Conservation (phyloP, 257 asterid species). For the Solanum peruvianum region DNA sequence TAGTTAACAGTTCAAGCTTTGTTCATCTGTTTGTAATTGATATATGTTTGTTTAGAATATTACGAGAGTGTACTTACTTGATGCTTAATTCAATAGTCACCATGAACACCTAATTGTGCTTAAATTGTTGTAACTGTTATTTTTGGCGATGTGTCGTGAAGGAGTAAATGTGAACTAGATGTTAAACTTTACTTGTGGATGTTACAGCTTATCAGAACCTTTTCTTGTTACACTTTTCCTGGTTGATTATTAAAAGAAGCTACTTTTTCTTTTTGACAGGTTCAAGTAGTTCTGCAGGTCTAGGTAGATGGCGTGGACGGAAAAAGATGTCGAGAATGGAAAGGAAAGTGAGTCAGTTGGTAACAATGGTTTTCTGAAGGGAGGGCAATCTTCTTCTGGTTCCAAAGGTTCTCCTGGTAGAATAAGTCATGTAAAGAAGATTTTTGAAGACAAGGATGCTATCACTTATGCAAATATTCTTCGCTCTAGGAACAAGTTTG, state of each 20-base stretch:
- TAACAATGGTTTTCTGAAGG: slow-evolving; percentile 29
- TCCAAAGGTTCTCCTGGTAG: slow-evolving; percentile 25
- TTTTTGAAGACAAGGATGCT: slow-evolving; percentile 55
- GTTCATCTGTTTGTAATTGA: background rate
- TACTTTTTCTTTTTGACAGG: background rate
- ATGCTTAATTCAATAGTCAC: background rate
- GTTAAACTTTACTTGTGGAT: background rate
- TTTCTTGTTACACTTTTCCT: background rate
- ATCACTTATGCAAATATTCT: slow-evolving; percentile 80
- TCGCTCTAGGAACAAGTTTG: slow-evolving; percentile 84
- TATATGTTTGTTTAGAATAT: background rate
- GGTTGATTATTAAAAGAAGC: background rate
- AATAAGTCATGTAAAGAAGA: slow-evolving; percentile 32
- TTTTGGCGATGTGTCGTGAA: background rate
- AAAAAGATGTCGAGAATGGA: slow-evolving; percentile 36
- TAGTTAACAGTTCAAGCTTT: background rate
- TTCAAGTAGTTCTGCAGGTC: slow-evolving; percentile 13
- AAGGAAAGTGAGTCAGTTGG: slow-evolving; percentile 24
- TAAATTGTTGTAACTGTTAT: background rate
- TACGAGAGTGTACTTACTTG: background rate
- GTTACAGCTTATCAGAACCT: background rate
- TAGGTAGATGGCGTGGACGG: slow-evolving; percentile 47
- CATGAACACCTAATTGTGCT: background rate
- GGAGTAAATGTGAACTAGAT: background rate
- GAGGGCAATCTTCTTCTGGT: slow-evolving; percentile 34